Percentiles rank a stretch among this genome's conserved stretches.
phyloP scores from a whole-genome alignment of 2,329 filamentous ascomycete species.

The Beauveria varroae region DNA sequence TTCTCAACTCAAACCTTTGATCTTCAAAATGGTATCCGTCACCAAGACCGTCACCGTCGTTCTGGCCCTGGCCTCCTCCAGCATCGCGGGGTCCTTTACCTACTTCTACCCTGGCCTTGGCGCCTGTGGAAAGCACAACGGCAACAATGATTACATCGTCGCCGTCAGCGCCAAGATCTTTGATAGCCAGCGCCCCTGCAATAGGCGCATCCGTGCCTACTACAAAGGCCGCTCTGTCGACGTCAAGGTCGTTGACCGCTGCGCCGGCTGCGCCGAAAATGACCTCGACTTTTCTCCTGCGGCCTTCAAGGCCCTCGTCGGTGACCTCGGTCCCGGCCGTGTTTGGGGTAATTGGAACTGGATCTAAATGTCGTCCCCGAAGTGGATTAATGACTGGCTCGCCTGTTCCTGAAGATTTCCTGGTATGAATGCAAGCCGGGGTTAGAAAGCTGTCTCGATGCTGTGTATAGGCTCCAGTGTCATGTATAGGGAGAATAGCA shows the following conservation, averaged over 20 bases:
- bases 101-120: slow-evolving; percentile 62
- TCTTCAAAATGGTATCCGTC: slow-evolving; percentile 18
- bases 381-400: not conserved
- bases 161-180: slow-evolving; percentile 62
- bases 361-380: slow-evolving; percentile 9
- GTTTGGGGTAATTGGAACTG: slow-evolving; percentile 21
- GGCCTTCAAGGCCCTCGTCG: slow-evolving; percentile 39
- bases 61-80: slow-evolving; percentile 9
- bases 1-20: not conserved
- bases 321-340: slow-evolving; percentile 19
- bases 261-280: slow-evolving; percentile 37
- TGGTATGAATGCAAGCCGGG: not conserved
- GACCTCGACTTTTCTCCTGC: slow-evolving; percentile 42
- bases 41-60: slow-evolving; percentile 15
- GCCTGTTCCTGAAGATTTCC: not conserved
- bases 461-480: not conserved
- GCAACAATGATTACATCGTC: slow-evolving; percentile 50
- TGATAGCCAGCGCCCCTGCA: slow-evolving; percentile 54
- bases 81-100: slow-evolving; percentile 9
- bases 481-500: not conserved
- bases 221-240: slow-evolving; percentile 41
- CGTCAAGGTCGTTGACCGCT: slow-evolving; percentile 62
- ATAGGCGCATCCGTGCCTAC: slow-evolving; percentile 54
- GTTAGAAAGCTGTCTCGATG: not conserved
- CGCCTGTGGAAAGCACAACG: slow-evolving; percentile 57